These are phyloP conservation scores for Phytophthora podocarpi DNA, from an alignment of 352 stramenopile genomes.

Conservation along the genomic window DNA sequence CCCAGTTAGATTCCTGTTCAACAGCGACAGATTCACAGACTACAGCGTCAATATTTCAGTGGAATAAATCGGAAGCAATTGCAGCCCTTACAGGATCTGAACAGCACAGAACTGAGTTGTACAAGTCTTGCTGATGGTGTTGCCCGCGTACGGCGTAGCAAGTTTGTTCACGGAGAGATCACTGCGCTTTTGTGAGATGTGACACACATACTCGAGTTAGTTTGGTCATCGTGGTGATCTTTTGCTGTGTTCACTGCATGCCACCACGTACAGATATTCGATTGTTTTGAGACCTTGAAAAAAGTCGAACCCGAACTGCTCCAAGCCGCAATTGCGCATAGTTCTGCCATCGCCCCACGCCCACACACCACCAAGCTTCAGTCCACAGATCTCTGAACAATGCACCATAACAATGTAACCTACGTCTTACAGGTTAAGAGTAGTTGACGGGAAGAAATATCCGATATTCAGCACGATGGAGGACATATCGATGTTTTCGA, in stretches of 20 bases:
- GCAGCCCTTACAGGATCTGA: constrained; percentile 34
- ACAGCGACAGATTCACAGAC: neutral
- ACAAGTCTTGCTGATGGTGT: constrained; percentile 27
- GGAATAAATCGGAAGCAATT: neutral
- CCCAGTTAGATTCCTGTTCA: constrained; percentile 35
- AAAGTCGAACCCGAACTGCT: constrained; percentile 39
- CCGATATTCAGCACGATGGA: constrained; percentile 20
- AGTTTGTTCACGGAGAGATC: constrained; percentile 48
- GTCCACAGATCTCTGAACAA: neutral
- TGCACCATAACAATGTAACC: neutral
- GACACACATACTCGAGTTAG: no score
- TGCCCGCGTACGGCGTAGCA: constrained; percentile 37
- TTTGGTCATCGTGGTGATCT: no score
- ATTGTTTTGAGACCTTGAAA: constrained; percentile 28
- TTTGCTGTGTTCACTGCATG: no score
- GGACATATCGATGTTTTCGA: constrained; percentile 42
- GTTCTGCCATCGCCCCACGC: constrained; percentile 35
- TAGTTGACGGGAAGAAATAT: constrained; percentile 33
- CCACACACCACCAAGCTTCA: neutral
- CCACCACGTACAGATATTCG: constrained; percentile 43
- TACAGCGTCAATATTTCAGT: neutral
- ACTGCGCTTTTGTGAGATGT: no score
- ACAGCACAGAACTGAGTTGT: constrained; percentile 34
- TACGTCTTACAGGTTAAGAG: constrained; percentile 33
- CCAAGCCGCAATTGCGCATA: constrained; percentile 49